These are phyloP conservation scores for Triticum turgidum DNA, from an alignment of 176 grass and related monocot genomes.

Conservation along the genomic window DNA sequence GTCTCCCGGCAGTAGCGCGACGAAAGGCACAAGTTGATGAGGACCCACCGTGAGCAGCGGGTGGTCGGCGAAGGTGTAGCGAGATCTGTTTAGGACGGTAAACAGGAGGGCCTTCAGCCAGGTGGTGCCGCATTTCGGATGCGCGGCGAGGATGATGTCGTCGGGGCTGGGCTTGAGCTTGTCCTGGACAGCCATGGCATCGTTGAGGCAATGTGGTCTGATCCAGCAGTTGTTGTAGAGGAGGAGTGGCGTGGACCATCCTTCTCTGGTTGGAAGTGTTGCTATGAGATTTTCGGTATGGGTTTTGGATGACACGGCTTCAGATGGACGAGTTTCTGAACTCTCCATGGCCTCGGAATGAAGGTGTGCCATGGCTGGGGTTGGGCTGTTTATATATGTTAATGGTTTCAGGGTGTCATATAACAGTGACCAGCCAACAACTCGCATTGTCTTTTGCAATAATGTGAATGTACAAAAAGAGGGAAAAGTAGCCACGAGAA, in stretches of 20 bases:
- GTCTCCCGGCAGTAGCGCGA: background rate
- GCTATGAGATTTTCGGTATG: background rate
- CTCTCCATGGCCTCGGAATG: background rate
- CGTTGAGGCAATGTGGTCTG: background rate
- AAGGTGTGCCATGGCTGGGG: background rate
- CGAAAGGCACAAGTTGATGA: background rate
- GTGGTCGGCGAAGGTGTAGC: background rate
- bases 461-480: too few species aligned
- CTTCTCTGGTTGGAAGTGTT: background rate
- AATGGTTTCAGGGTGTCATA: too few species aligned
- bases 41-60: background rate
- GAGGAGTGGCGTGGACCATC: background rate
- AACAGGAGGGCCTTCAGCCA: constrained; percentile 35
- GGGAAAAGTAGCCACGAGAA: too few species aligned
- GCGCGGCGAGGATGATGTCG: constrained; percentile 1
- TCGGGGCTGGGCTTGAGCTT: background rate
- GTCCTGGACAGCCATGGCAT: background rate
- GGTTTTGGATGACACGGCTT: background rate
- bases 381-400: too few species aligned
- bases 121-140: constrained; percentile 12
- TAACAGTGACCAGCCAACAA: too few species aligned
- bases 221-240: constrained; percentile 9
- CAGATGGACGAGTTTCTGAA: background rate
- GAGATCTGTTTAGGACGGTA: background rate
- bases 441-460: too few species aligned